These are phyloP conservation scores for Multifurca ochricompacta DNA, from an alignment of 768 basidiomycete genomes.

Conservation along the genomic window DNA sequence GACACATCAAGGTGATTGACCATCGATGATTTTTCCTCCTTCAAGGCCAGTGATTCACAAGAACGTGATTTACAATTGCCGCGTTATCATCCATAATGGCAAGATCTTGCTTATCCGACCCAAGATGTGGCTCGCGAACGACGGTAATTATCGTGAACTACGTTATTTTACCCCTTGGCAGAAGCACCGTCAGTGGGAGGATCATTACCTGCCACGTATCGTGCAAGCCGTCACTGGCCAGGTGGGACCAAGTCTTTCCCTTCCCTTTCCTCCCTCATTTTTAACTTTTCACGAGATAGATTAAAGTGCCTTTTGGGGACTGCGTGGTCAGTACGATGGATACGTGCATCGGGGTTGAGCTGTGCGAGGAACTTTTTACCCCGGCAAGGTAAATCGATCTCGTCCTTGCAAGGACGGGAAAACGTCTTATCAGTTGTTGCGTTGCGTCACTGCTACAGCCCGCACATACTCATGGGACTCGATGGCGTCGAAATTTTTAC, in stretches of 20 bases:
- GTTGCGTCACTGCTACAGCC: slow-evolving; percentile 46
- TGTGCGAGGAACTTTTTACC: slow-evolving; percentile 97
- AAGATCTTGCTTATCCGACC: slow-evolving; percentile 92
- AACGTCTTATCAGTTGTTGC: neutral
- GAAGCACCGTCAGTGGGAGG: slow-evolving; percentile 84
- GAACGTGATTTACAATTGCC: slow-evolving; percentile 97
- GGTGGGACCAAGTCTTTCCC: too few species aligned
- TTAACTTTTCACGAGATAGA: slow-evolving; percentile 34
- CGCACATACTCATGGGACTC: slow-evolving; percentile 95
- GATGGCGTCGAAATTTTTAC: slow-evolving; percentile 99
- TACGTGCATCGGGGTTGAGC: slow-evolving; percentile 93
- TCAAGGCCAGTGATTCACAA: slow-evolving; percentile 99
- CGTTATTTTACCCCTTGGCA: slow-evolving; percentile 92
- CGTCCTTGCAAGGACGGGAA: neutral
- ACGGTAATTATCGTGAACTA: slow-evolving; percentile 85
- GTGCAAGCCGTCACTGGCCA: slow-evolving; percentile 85
- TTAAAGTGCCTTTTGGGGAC: slow-evolving; percentile 91
- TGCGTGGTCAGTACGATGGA: slow-evolving; percentile 89
- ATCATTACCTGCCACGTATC: slow-evolving; percentile 85
- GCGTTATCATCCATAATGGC: slow-evolving; percentile 78
- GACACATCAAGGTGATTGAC: too few species aligned
- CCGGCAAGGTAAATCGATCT: slow-evolving; percentile 69
- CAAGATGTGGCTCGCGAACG: slow-evolving; percentile 99
- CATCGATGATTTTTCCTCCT: too few species aligned
- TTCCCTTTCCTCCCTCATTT: too few species aligned